Evolutionary conservation across 1,284 basidiomycete genomes (phyloP), one percentile per base, ranked within the genome.

Genomic region (Peniophora sp.): DNA sequence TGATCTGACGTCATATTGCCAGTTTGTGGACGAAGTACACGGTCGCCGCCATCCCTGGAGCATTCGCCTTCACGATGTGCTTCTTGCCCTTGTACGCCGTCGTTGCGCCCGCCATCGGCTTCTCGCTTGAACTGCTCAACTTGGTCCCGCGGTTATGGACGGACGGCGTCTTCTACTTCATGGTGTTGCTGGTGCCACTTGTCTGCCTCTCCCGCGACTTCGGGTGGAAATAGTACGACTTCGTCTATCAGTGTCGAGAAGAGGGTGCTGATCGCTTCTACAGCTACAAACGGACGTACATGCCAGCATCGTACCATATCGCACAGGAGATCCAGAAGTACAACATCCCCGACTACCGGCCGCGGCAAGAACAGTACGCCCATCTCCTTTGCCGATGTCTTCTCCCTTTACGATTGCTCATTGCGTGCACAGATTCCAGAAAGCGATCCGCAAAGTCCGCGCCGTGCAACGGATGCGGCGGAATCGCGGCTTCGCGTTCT

Each of bases 1-100:
- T 22, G 18, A 37, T 50, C 18, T 44, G 44, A 47, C 57, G 27
- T 57, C 50, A 24, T 23, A 34, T 32, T 14, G 34, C 10, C 57
- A 97, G 93, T 60, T 69, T 99, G n/a, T 99, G 96, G 97, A 98
- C 96, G 2, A 98, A 99, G 65, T 99, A 98, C 66, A 98, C 95
- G 2, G 88, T 95, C 37, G 91, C 92, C 45, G 92, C 95, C 3
- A 97, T 97, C 49, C 97, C 96, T 0, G 97, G 97, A 8, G 98
- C 97, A 2, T 96, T 98, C 64, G 65, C 87, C 24, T 96, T 99
- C 68, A 94, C 96, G 6, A 94, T 99, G 87, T 64, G 87, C 45
- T 94, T 95, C 68, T 74, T 99, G 3, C 96, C 95, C 0, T 62
- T 98, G 1, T 99, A 99, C 65, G 91, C 90, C 18, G 69, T 88